Percentiles rank a stretch among this genome's conserved stretches.
Evolutionary conservation across 306 rosid species (phyloP).

Genomic region (Vigna trinervia): DNA sequence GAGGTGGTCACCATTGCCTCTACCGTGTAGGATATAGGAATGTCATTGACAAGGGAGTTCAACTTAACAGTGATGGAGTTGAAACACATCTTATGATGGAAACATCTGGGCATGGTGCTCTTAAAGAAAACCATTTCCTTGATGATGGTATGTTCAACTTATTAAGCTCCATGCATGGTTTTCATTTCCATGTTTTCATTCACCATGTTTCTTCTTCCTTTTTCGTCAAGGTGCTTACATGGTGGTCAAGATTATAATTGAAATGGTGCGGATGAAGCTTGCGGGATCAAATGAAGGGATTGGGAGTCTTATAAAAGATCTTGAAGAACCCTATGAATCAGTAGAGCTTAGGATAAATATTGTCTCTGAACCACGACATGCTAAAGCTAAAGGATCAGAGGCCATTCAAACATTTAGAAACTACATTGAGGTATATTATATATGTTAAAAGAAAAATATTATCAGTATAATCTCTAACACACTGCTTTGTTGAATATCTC

Average conservation of each 20-base stretch:
- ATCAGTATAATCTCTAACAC: too few relatives aligned
- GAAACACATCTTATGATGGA: conserved; percentile 92
- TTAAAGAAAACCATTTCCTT: conserved; percentile 86
- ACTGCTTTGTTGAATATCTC: too few relatives aligned
- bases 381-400: conserved; percentile 73
- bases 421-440: conserved; percentile 65
- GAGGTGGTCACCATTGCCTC: conserved; percentile 83
- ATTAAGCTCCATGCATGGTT: background rate
- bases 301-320: conserved; percentile 77
- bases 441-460: background rate
- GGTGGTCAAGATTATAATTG: conserved; percentile 87
- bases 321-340: conserved; percentile 80
- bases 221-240: conserved; percentile 69
- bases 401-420: conserved; percentile 69
- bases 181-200: background rate
- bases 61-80: conserved; percentile 69
- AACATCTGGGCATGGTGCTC: conserved; percentile 94
- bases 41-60: conserved; percentile 86
- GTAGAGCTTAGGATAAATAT: conserved; percentile 73
- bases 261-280: conserved; percentile 91
- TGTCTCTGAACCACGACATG: conserved; percentile 69
- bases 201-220: conserved; percentile 6
- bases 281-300: conserved; percentile 79
- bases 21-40: conserved; percentile 89
- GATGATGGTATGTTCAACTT: conserved; percentile 73